Conservation (phyloP, 352 stramenopile species). For the Phytophthora fragariaefolia region DNA sequence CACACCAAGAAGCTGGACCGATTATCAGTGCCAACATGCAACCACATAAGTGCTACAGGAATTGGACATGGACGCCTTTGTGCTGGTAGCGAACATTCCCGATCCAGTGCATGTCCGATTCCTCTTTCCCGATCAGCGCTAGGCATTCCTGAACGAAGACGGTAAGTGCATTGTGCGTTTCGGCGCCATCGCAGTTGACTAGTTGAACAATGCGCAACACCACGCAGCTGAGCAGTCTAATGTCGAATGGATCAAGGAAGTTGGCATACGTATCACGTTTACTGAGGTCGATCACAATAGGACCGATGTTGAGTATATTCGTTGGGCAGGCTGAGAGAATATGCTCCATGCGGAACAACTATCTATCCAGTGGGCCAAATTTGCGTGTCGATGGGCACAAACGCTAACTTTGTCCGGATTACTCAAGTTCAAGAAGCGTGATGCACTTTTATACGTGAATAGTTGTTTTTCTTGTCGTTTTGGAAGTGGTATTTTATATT, state of each 20-base stretch:
- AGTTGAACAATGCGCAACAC: slow-evolving; percentile 19
- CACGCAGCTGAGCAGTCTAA: slow-evolving; percentile 17
- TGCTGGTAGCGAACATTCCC: slow-evolving; percentile 26
- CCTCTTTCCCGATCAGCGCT: slow-evolving; percentile 23
- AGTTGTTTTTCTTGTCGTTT: too few species aligned
- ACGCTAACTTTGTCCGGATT: background rate
- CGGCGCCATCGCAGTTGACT: slow-evolving; percentile 24
- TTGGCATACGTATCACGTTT: slow-evolving; percentile 22
- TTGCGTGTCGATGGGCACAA: slow-evolving; percentile 11
- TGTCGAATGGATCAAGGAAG: slow-evolving; percentile 32
- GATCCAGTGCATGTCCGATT: slow-evolving; percentile 22
- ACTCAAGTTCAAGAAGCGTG: too few species aligned
- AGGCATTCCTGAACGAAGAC: background rate
- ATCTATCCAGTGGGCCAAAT: slow-evolving; percentile 48
- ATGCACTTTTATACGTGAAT: too few species aligned
- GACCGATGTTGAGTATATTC: slow-evolving; percentile 31
- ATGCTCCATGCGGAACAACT: slow-evolving; percentile 44
- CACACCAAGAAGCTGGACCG: slow-evolving; percentile 15
- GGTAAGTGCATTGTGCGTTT: slow-evolving; percentile 13
- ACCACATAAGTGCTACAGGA: slow-evolving; percentile 28
- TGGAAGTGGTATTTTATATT: too few species aligned
- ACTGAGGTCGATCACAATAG: slow-evolving; percentile 24
- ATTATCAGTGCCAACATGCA: slow-evolving; percentile 16
- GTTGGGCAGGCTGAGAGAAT: slow-evolving; percentile 29
- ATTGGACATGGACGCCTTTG: slow-evolving; percentile 22